Evolutionary conservation across 2,329 filamentous ascomycete genomes (phyloP).

Genomic region (Passalora sequoiae): DNA sequence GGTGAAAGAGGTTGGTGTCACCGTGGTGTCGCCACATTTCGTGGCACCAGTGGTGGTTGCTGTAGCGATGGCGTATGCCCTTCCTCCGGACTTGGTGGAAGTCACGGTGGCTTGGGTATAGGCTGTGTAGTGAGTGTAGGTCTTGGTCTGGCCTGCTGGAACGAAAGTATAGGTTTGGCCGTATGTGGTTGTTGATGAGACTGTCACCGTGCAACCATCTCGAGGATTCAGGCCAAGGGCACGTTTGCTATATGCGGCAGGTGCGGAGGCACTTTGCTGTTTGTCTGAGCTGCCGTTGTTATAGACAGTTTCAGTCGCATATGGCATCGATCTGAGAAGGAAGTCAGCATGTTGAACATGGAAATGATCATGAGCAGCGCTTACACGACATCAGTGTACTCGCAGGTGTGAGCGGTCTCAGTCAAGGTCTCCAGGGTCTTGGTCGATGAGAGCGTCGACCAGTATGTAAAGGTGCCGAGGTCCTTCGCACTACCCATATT

Average conservation of each 20-base stretch:
- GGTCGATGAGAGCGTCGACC: conserved; percentile 24
- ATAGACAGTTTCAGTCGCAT: conserved; percentile 24
- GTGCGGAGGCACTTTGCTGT: neutral
- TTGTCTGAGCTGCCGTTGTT: too few relatives aligned
- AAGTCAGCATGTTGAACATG: conserved; percentile 6
- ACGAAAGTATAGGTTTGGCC: conserved; percentile 28
- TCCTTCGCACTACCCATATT: conserved; percentile 23
- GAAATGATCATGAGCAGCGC: conserved; percentile 3
- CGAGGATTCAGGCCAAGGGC: conserved; percentile 20
- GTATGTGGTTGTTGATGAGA: conserved; percentile 28
- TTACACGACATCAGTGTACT: conserved; percentile 22
- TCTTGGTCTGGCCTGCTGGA: conserved; percentile 25
- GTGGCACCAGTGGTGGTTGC: conserved; percentile 21
- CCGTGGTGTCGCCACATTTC: conserved; percentile 23
- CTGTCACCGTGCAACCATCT: conserved; percentile 27
- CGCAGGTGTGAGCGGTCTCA: conserved; percentile 23
- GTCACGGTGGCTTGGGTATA: conserved; percentile 29
- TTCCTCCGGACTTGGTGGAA: conserved; percentile 28
- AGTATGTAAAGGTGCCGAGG: conserved; percentile 29
- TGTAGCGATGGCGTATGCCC: conserved; percentile 29
- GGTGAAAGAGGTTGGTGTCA: conserved; percentile 17
- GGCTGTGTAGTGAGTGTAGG: conserved; percentile 28
- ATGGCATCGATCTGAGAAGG: conserved; percentile 11
- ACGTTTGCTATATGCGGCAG: conserved; percentile 15
- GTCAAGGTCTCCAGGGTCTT: conserved; percentile 29